These are phyloP conservation scores for Candida golubevii DNA, from an alignment of 805 yeast species.

Conservation along the genomic window DNA sequence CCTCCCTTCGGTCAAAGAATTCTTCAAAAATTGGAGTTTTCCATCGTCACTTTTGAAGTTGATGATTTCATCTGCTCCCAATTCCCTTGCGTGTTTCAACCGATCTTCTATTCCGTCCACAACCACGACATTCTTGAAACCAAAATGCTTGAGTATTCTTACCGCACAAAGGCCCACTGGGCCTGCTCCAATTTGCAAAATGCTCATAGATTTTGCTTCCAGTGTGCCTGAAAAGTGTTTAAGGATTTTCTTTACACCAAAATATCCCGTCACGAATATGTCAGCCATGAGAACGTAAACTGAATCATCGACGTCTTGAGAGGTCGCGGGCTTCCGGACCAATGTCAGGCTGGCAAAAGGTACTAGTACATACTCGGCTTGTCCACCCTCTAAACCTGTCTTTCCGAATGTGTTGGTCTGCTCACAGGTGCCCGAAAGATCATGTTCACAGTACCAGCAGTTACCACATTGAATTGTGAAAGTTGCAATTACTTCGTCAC, in stretches of 20 bases:
- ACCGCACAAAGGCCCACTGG: conserved; percentile 57
- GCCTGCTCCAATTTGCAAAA: conserved; percentile 57
- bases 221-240: conserved; percentile 17
- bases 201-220: conserved; percentile 27
- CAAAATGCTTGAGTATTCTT: conserved; percentile 40
- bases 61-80: conserved; percentile 49
- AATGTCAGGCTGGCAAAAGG: conserved; percentile 53
- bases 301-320: conserved; percentile 25
- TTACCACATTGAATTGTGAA: conserved; percentile 58
- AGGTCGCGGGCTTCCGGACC: conserved; percentile 36
- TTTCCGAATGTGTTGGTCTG: conserved; percentile 57
- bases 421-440: conserved; percentile 52
- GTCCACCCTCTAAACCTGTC: conserved; percentile 54
- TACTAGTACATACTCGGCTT: conserved; percentile 57
- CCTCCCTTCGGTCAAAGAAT: conserved; percentile 37
- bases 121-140: conserved; percentile 42
- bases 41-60: conserved; percentile 37
- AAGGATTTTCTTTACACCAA: conserved; percentile 50
- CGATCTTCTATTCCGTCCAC: conserved; percentile 49
- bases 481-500: conserved; percentile 40
- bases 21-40: conserved; percentile 24
- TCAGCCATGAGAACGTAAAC: conserved; percentile 57
- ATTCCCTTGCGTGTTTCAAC: conserved; percentile 37
- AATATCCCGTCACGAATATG: conserved; percentile 61
- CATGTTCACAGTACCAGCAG: conserved; percentile 56